Evolutionary conservation across 2,329 filamentous ascomycete species (phyloP), one percentile per base, ranked within the genome.

Genomic region (Neofusicoccum kwambonambiense): DNA sequence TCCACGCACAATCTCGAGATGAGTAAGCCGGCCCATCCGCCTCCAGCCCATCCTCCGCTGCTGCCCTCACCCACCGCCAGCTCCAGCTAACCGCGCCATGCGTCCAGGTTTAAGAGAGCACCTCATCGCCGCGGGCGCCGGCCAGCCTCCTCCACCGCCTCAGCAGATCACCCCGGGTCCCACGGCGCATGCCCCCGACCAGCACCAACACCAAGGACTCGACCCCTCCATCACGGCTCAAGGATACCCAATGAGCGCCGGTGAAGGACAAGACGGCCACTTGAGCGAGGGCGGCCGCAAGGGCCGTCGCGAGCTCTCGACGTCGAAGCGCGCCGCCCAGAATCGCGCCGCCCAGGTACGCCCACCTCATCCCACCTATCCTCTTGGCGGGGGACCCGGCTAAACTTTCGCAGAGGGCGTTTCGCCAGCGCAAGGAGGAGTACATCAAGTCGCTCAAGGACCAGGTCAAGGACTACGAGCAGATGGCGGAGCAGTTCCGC

Each of bases 371-470:
- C 6, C 17, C n/a, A 17, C 19, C 37, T 31, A 39, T 39, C 7
- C 11, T 39, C 37, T 34, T 35, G 12, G 19, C 6, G 22, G 4
- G 11, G 6, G 15, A 7, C 11, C 22, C 22, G 6, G 37, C 60
- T 62, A 45, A 63, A 49, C 15, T 15, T 42, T 17, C 17, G 22
- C 69, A 99, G 94, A 88, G 95, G 76, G 95, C 95, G 47, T 99
- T 99, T 80, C 91, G 95, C 47, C 93, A 98, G 80, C 90, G 95
- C 68, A 99, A 99, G 77, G 95, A 99, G 79, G 91, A 92, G 51
- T 97, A 99, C 77, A 99, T 99, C 78, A 96, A 96, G 82, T 96
- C 96, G 77, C 86, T 99, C 6, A 95, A 99, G 79, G 90, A 95
- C 75, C 92, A 98, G 76, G 92, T 97, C 60, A 89, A 92, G 72